Conservation (phyloP, 2,329 filamentous ascomycete species). For the Tolypocladium nubicola region DNA sequence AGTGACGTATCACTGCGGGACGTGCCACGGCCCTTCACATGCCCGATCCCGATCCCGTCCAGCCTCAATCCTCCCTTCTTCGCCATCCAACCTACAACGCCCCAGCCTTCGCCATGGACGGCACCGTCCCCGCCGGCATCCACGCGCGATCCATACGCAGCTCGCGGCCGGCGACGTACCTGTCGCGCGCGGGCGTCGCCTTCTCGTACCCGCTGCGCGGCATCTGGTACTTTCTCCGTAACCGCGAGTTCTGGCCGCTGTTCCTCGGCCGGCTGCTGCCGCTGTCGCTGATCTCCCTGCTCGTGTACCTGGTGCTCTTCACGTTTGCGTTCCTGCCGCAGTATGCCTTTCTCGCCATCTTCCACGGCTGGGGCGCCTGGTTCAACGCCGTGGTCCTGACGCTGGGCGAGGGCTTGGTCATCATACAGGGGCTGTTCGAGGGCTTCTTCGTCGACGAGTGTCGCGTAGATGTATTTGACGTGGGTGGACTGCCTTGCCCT, state of each 20-base stretch:
- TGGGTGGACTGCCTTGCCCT: conserved; percentile 24
- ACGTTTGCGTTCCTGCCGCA: conserved; percentile 82
- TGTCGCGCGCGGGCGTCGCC: conserved; percentile 32
- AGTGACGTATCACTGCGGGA: background rate
- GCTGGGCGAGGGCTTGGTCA: conserved; percentile 68
- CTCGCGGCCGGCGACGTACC: conserved; percentile 27
- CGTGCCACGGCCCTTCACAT: background rate
- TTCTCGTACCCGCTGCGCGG: conserved; percentile 55
- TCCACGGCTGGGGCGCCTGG: conserved; percentile 83
- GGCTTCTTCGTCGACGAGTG: conserved; percentile 75
- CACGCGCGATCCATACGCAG: conserved; percentile 1
- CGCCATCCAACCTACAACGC: background rate
- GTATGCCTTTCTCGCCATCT: conserved; percentile 78
- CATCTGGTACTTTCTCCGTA: conserved; percentile 69
- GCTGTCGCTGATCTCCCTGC: conserved; percentile 67
- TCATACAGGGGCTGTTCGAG: conserved; percentile 61
- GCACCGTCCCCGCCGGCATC: conserved; percentile 4
- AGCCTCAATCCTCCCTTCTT: background rate
- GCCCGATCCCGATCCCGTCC: background rate
- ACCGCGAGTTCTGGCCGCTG: conserved; percentile 74
- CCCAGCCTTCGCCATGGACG: conserved; percentile 1
- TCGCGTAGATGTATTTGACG: conserved; percentile 75
- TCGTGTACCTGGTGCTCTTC: conserved; percentile 81
- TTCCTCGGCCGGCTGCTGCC: conserved; percentile 70
- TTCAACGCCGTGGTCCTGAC: conserved; percentile 79